Evolutionary conservation across 1,284 basidiomycete genomes (phyloP), one percentile per base, ranked within the genome.

Genomic region (Naganishia cerealis): DNA sequence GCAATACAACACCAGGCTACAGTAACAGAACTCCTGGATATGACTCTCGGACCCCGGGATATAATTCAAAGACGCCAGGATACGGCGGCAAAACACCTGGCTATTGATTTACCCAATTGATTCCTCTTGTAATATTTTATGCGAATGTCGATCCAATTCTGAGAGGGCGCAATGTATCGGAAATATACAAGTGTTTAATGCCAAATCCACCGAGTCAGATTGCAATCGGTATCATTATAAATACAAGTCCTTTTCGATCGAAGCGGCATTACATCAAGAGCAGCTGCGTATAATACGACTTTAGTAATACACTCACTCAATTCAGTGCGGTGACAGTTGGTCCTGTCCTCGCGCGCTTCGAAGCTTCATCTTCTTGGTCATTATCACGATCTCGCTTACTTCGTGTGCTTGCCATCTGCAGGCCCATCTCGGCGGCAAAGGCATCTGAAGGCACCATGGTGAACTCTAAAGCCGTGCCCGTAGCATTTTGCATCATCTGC

Each of bases 361-460:
- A 63, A 24, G n/a, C 18, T 46, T 63, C 61, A 26, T 39, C 61
- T 21, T 63, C 46, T 50, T 43, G 29, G 5, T 63, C 61, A 13
- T 26, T 40, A 9, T 63, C 61, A 16, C 61, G 36, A 4, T 29
- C 50, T 54, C 61, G 61, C 50, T 63, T 63, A 1, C 26, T 24
- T 7, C n/a, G n/a, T 9, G 18, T 24, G 29, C 54, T 63, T 38
- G 38, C 50, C 46, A 53, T 40, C 1, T 50, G 50, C 50, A 54
- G 24, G 8, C 61, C 61, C 50, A 63, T 63, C 5, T 42, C 61
- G 15, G 50, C 61, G 16, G 61, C 61, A 42, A 63, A 63, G 21
- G 61, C 24, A 38, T 63, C 39, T 9, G 61, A 63, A 26, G 61
- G 61, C 50, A 63, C 53, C 61, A 63, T 63, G 50, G 61, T 63